These are phyloP conservation scores for Magnaporthiopsis incrustans DNA, from an alignment of 2,329 filamentous ascomycete species.

Conservation along the genomic window DNA sequence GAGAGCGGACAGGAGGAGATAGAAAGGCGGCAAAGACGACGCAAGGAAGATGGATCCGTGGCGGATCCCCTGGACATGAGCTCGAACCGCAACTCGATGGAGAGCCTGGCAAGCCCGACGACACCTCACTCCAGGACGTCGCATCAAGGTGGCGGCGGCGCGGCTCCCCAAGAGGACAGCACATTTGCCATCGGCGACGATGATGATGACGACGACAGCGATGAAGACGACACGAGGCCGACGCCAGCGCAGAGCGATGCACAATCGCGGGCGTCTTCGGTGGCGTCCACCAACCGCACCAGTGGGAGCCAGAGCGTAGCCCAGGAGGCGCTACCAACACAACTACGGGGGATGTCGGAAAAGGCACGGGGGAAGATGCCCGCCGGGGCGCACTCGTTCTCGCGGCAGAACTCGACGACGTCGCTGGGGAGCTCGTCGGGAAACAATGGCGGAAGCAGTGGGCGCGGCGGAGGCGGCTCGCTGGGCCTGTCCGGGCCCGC, in stretches of 20 bases:
- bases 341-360: conserved; percentile 89
- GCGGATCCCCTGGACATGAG: conserved; percentile 40
- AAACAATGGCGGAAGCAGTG: conserved; percentile 4
- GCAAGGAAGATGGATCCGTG: conserved; percentile 52
- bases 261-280: conserved; percentile 58
- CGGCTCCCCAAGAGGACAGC: conserved; percentile 70
- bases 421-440: conserved; percentile 61
- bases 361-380: conserved; percentile 96
- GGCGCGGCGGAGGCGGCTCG: background rate
- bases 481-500: background rate
- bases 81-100: conserved; percentile 54
- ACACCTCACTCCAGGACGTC: conserved; percentile 48
- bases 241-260: conserved; percentile 55
- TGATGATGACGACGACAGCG: conserved; percentile 61
- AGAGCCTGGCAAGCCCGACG: conserved; percentile 59
- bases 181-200: conserved; percentile 87
- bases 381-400: conserved; percentile 72
- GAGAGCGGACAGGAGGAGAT: conserved; percentile 91
- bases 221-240: conserved; percentile 39
- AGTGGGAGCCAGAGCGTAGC: conserved; percentile 18
- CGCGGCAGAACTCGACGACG: conserved; percentile 80
- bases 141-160: conserved; percentile 44
- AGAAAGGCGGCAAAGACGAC: conserved; percentile 64
- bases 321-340: conserved; percentile 74
- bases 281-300: conserved; percentile 36